These are phyloP conservation scores for Lonicera japonica DNA, from an alignment of 129 eudicot species.

Conservation along the genomic window DNA sequence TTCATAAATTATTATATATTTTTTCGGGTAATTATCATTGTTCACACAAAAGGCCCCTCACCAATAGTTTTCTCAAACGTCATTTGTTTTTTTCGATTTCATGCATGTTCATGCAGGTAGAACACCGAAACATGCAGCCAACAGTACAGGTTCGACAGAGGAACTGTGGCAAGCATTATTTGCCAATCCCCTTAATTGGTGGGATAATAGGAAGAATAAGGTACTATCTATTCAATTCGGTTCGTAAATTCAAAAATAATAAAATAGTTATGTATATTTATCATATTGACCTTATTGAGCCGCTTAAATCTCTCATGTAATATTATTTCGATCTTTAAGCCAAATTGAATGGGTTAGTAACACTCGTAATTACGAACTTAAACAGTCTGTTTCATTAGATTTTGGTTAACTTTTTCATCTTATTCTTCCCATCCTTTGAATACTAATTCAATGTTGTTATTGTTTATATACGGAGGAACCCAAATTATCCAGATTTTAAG, in stretches of 20 bases:
- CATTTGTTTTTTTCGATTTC: not conserved
- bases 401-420: not conserved
- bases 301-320: too few relatives aligned
- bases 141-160: constrained; percentile 54
- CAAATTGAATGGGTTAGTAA: too few relatives aligned
- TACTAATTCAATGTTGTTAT: not conserved
- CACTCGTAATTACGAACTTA: too few relatives aligned
- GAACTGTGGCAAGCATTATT: constrained; percentile 99
- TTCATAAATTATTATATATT: too few relatives aligned
- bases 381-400: too few relatives aligned
- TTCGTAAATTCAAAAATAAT: not conserved
- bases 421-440: not conserved
- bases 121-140: constrained; percentile 35
- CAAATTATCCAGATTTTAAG: constrained; percentile 91
- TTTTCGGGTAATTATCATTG: too few relatives aligned
- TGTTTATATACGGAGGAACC: constrained; percentile 55
- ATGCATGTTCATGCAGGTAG: constrained; percentile 41
- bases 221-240: constrained; percentile 29
- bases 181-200: constrained; percentile 91
- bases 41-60: too few relatives aligned
- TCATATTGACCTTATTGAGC: too few relatives aligned
- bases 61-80: not conserved
- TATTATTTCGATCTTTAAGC: too few relatives aligned
- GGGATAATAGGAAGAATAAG: constrained; percentile 96
- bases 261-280: not conserved